A percentile compares a stretch with the other conserved stretches of the same genome.
Evolutionary conservation across 768 basidiomycete genomes (phyloP).

Genomic region (Ramaria sp.): DNA sequence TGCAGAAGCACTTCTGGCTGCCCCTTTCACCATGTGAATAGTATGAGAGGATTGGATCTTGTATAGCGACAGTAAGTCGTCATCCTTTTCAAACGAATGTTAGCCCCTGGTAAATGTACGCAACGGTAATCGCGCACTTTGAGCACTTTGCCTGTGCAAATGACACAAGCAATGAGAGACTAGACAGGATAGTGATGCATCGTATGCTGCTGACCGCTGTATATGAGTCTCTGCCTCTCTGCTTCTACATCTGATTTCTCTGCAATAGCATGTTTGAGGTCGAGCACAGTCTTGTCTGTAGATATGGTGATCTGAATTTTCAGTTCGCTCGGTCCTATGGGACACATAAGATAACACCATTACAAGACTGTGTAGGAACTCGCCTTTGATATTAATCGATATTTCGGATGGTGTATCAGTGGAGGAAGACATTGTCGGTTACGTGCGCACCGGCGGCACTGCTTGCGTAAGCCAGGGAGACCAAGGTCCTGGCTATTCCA

Average conservation of each 20-base stretch:
- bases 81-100: conserved; percentile 41
- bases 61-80: conserved; percentile 72
- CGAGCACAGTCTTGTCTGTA: conserved; percentile 73
- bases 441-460: not conserved
- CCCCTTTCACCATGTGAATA: conserved; percentile 90
- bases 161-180: not conserved
- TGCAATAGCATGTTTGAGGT: conserved; percentile 87
- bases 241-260: conserved; percentile 77
- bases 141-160: conserved; percentile 49
- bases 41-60: conserved; percentile 87
- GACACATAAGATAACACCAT: not conserved
- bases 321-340: conserved; percentile 75
- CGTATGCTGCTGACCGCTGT: conserved; percentile 55
- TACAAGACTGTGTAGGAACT: not conserved
- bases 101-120: not conserved
- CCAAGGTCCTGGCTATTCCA: not conserved
- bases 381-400: conserved; percentile 63
- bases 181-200: not conserved
- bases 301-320: conserved; percentile 82
- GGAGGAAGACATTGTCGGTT: not conserved
- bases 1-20: conserved; percentile 33
- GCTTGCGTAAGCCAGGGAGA: not conserved
- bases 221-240: conserved; percentile 84
- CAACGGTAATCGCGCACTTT: conserved; percentile 34
- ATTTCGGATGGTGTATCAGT: conserved; percentile 32